These are phyloP conservation scores for Monosporozyma siamensis DNA, from an alignment of 805 yeast species.

Conservation along the genomic window DNA sequence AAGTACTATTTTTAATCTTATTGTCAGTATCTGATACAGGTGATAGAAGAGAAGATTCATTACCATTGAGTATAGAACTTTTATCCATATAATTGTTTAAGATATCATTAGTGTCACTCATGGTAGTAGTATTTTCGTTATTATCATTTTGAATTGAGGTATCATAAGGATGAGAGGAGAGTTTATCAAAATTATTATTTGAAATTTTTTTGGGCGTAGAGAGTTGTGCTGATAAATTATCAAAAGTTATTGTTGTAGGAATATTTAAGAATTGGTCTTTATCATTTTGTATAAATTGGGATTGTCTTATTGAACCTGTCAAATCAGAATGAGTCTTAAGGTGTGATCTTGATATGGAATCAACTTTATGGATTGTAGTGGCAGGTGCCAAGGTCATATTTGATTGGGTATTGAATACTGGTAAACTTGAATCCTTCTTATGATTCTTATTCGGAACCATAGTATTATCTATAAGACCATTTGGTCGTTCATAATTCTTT, in stretches of 20 bases:
- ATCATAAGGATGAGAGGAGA: background rate
- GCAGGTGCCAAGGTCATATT: background rate
- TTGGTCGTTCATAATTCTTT: background rate
- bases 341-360: background rate
- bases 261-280: background rate
- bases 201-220: background rate
- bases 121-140: background rate
- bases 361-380: background rate
- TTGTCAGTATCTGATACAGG: background rate
- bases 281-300: background rate
- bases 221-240: background rate
- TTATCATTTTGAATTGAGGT: background rate
- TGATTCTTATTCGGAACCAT: background rate
- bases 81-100: constrained; percentile 2
- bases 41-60: background rate
- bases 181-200: background rate
- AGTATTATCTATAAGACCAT: background rate
- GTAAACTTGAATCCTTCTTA: background rate
- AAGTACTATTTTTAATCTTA: background rate
- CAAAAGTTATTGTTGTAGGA: background rate
- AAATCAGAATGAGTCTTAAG: background rate
- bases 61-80: background rate
- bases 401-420: background rate
- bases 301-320: background rate
- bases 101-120: constrained; percentile 2